phyloP scores from a whole-genome alignment of 257 asterid genomes.

The Ocimum tenuiflorum region DNA sequence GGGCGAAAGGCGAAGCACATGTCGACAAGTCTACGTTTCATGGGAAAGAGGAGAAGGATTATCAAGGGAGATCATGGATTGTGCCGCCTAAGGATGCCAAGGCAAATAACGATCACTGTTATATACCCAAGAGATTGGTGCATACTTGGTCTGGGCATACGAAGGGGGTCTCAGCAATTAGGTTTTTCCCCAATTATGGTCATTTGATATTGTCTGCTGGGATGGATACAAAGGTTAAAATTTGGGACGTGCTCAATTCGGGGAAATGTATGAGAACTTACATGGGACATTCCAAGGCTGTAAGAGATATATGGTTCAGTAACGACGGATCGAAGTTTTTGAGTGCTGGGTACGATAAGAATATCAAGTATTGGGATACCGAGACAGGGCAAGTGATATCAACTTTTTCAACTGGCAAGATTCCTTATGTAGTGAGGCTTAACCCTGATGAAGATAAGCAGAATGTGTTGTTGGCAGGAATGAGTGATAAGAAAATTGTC shows the following conservation, averaged over 20 bases:
- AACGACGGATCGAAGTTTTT: constrained; percentile 87
- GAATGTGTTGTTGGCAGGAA: constrained; percentile 90
- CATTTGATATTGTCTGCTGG: constrained; percentile 94
- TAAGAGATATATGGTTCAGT: constrained; percentile 83
- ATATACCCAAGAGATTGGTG: constrained; percentile 85
- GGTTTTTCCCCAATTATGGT: constrained; percentile 90
- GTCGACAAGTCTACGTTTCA: constrained; percentile 79
- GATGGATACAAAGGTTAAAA: constrained; percentile 93
- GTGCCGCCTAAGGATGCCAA: constrained; percentile 94
- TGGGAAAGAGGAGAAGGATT: constrained; percentile 94
- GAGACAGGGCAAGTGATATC: constrained; percentile 98
- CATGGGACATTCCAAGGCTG: constrained; percentile 95
- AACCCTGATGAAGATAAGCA: constrained; percentile 98
- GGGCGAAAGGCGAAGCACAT: constrained; percentile 46
- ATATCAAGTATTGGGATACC: constrained; percentile 97
- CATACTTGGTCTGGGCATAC: constrained; percentile 99
- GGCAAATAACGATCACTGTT: constrained; percentile 92
- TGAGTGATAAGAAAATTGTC: constrained; percentile 98
- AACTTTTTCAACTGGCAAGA: constrained; percentile 79
- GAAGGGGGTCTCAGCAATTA: constrained; percentile 89
- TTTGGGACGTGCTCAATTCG: constrained; percentile 87
- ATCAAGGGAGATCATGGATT: constrained; percentile 98
- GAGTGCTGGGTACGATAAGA: constrained; percentile 92
- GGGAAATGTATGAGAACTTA: constrained; percentile 96
- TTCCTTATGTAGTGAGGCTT: constrained; percentile 90